Evolutionary conservation across 1,284 basidiomycete species (phyloP).

Genomic region (Bjerkandera adusta): DNA sequence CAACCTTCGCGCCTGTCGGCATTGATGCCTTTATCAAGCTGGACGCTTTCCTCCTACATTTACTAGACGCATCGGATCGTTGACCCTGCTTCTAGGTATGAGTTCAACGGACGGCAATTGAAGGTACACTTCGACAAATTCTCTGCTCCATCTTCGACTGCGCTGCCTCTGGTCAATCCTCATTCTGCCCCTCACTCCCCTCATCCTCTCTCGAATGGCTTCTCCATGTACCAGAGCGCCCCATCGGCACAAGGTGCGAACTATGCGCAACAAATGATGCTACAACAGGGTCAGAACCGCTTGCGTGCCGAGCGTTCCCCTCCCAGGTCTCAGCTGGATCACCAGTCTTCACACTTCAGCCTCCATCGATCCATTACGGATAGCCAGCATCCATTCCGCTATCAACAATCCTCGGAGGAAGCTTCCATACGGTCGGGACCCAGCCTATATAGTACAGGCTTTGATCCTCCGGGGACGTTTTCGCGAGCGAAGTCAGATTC

Average conservation of each 20-base stretch:
- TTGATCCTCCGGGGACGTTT: constrained; percentile 1
- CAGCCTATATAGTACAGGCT: neutral
- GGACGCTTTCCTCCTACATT: neutral
- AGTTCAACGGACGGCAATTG: constrained; percentile 80
- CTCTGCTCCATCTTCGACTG: constrained; percentile 36
- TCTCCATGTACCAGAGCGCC: constrained; percentile 1
- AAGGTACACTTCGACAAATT: constrained; percentile 89
- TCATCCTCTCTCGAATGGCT: neutral
- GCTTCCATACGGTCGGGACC: neutral
- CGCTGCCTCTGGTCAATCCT: constrained; percentile 10
- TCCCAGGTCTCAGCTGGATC: no score
- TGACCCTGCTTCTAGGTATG: constrained; percentile 53
- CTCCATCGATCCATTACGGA: constrained; percentile 4
- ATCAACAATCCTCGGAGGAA: constrained; percentile 2
- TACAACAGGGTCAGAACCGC: no score
- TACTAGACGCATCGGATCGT: neutral
- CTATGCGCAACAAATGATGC: constrained; percentile 8
- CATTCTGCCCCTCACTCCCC: constrained; percentile 10
- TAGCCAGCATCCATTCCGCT: constrained; percentile 6
- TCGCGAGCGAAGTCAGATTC: constrained; percentile 6
- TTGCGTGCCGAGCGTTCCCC: no score
- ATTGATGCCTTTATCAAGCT: neutral
- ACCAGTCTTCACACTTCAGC: neutral
- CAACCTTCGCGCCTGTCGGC: constrained; percentile 1
- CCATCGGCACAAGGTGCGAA: neutral